Base-by-base conservation (phyloP, 2,329 filamentous ascomycete genomes). In the Diaporthe humulicola region DNA sequence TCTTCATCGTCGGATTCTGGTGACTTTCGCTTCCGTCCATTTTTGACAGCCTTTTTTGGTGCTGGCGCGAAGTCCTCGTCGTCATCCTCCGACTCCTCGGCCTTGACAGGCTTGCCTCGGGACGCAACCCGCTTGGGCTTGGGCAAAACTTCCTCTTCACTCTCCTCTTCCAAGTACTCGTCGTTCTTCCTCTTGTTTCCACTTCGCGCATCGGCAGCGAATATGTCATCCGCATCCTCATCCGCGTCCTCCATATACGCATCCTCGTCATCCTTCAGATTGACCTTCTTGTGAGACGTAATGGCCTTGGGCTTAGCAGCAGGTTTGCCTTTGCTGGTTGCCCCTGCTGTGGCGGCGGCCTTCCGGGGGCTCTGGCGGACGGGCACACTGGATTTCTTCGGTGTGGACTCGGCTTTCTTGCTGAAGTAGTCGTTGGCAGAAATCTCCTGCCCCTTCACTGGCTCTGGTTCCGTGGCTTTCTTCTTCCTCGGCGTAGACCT, bases 201-300 rank as follows among this genome's bases (percentile, higher is more conserved):
- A 64, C 89, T 89, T 81, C 92, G 93, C 45, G 89, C 89, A 77
- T 94, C 92, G 5, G 93, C 92, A 19, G 93, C 93, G 83, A 96
- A 96, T 28, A 98, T 95, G 79, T 98, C 96, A 77, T 95, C 93
- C n/a, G 90, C 93, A 4, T 90, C 92, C 58, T 94, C 91, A 9
- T 90, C 92, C 45, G 92, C 92, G 71, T 94, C 93, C 28, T 94
- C 90, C 77, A 93, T 84, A 74, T 89, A 90, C 7, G 87, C 88
- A 79, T 90, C 88, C 12, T 88, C 88, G 74, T 91, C 89, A 48
- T 90, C 87, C 48, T 90, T 83, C 6, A 80, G 77, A 33, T 81
- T 79, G 73, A 85, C 80, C 64, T 87, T 85, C 69, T 84, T 84
- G 72, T 86, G 83, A 2, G 86, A 81, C 1, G 84, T 82, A 3